Percentiles rank a stretch among this genome's conserved stretches.
These are phyloP conservation scores for Magnolia officinalis DNA, from an alignment of 164 flowering plant species.

Conservation along the genomic window DNA sequence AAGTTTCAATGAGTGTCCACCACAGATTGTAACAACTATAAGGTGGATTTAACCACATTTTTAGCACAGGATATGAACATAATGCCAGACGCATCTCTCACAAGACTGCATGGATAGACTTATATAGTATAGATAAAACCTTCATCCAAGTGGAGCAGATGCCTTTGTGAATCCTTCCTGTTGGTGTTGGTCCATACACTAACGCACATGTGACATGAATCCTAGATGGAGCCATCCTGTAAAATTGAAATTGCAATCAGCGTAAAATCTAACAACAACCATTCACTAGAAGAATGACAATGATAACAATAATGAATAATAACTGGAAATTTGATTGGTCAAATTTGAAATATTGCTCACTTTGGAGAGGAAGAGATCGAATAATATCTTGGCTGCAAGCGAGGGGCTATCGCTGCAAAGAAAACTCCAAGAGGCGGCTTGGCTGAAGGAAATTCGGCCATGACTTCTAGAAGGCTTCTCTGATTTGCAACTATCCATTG, in stretches of 20 bases:
- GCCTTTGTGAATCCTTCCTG: slow-evolving; percentile 92
- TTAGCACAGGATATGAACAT: neutral
- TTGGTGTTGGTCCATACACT: slow-evolving; percentile 75
- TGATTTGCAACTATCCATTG: slow-evolving; percentile 85
- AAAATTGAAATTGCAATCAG: slow-evolving; percentile 7
- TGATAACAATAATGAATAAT: neutral
- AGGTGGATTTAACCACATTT: neutral
- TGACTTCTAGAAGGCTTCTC: slow-evolving; percentile 92
- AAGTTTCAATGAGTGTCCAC: neutral
- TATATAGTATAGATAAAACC: slow-evolving; percentile 35
- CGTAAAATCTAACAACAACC: neutral
- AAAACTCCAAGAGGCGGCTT: slow-evolving; percentile 96
- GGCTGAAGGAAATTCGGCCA: slow-evolving; percentile 93
- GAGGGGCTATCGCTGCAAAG: slow-evolving; percentile 92
- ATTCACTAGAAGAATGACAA: neutral
- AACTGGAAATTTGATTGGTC: neutral
- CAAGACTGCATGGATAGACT: neutral
- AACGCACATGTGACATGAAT: slow-evolving; percentile 96
- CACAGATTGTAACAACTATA: neutral
- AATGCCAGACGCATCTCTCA: neutral
- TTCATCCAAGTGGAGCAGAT: slow-evolving; percentile 99
- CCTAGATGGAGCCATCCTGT: slow-evolving; percentile 77
- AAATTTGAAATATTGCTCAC: slow-evolving; percentile 28
- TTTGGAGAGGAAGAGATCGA: slow-evolving; percentile 97
- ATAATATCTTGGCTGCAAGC: slow-evolving; percentile 96